These are phyloP conservation scores for Limnanthes douglasii DNA, from an alignment of 345 rosid genomes.

Conservation along the genomic window DNA sequence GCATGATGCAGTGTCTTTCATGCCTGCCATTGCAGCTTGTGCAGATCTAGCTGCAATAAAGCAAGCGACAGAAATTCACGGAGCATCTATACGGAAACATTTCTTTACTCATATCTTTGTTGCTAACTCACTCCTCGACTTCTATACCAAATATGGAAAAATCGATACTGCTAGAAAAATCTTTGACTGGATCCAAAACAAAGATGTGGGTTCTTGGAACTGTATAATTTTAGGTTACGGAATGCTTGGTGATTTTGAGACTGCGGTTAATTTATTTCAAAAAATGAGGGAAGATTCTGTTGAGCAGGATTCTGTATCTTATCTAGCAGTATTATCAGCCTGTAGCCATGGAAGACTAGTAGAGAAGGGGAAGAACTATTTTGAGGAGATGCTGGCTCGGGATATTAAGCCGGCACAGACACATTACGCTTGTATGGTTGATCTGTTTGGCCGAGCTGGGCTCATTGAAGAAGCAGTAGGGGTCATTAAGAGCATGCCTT, in stretches of 20 bases:
- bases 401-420: slow-evolving; percentile 22
- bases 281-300: slow-evolving; percentile 8
- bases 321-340: slow-evolving; percentile 16
- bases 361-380: slow-evolving; percentile 20
- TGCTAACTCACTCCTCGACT: slow-evolving; percentile 35
- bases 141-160: slow-evolving; percentile 28
- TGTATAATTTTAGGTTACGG: slow-evolving; percentile 24
- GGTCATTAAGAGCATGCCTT: slow-evolving; percentile 22
- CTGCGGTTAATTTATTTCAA: slow-evolving; percentile 12
- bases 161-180: slow-evolving; percentile 23
- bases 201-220: slow-evolving; percentile 28
- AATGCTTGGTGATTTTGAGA: slow-evolving; percentile 19
- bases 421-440: slow-evolving; percentile 39
- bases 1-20: slow-evolving; percentile 41
- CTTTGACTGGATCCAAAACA: slow-evolving; percentile 18
- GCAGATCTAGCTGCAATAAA: slow-evolving; percentile 26
- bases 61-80: slow-evolving; percentile 41
- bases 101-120: slow-evolving; percentile 24
- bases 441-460: slow-evolving; percentile 38
- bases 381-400: slow-evolving; percentile 20
- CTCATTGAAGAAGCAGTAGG: slow-evolving; percentile 22
- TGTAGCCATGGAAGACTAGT: slow-evolving; percentile 35
- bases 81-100: slow-evolving; percentile 16
- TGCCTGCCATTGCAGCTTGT: slow-evolving; percentile 45
- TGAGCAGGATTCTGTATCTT: slow-evolving; percentile 11